These are phyloP conservation scores for Apophysomyces variabilis DNA, from an alignment of 371 early-diverging fungal species.

Conservation along the genomic window DNA sequence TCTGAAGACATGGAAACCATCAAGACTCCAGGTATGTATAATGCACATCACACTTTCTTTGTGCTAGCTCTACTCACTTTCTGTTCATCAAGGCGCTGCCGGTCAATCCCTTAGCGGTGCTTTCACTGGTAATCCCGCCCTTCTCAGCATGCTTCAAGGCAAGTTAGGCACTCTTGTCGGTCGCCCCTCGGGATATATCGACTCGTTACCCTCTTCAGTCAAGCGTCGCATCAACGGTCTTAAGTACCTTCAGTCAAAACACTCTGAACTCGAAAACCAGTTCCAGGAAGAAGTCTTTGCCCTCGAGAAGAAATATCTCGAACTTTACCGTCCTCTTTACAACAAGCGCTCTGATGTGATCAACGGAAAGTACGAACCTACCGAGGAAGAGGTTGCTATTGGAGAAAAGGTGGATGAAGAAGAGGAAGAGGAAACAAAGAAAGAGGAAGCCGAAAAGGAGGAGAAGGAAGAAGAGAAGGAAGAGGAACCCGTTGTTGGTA, in stretches of 20 bases:
- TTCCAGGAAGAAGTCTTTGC: conserved; percentile 90
- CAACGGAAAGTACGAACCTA: conserved; percentile 82
- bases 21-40: conserved; percentile 26
- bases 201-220: conserved; percentile 75
- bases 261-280: conserved; percentile 76
- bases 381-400: conserved; percentile 78
- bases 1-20: conserved; percentile 57
- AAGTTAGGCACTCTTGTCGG: conserved; percentile 80
- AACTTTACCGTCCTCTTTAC: conserved; percentile 83
- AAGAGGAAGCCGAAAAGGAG: conserved; percentile 31
- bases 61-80: conserved; percentile 12
- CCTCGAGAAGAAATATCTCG: conserved; percentile 92
- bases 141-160: conserved; percentile 68
- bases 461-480: conserved; percentile 43
- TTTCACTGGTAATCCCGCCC: conserved; percentile 52
- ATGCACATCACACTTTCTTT: background rate
- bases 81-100: conserved; percentile 18
- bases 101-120: conserved; percentile 32
- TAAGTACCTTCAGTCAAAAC: conserved; percentile 83
- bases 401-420: conserved; percentile 66
- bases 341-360: conserved; percentile 82
- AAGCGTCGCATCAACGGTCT: conserved; percentile 84
- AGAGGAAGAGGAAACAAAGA: conserved; percentile 48
- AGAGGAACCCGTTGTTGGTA: conserved; percentile 51
- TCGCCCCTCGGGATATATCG: conserved; percentile 82